A percentile compares a stretch with the other conserved stretches of the same genome.
phyloP scores from a whole-genome alignment of 2,329 filamentous ascomycete species.

The Didymellaceae sp. region DNA sequence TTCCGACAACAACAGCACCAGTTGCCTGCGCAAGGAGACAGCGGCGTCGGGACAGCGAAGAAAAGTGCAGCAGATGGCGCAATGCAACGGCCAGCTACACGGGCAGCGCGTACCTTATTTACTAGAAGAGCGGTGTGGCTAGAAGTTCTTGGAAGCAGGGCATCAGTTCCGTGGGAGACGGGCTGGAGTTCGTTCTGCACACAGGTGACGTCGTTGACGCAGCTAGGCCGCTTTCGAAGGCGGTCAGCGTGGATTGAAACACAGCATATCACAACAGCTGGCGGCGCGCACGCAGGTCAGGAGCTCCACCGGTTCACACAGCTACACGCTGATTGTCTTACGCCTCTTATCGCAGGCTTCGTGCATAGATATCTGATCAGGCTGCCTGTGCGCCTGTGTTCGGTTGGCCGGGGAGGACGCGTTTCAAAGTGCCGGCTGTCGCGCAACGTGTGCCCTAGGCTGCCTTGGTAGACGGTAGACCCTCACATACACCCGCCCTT shows the following conservation, averaged over 20 bases:
- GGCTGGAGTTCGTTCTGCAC: conserved; percentile 1
- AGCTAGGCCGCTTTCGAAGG: conserved; percentile 7
- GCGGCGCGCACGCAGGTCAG: conserved; percentile 12
- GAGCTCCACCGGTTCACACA: conserved; percentile 8
- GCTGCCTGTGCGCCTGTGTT: conserved; percentile 10
- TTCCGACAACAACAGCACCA: background rate
- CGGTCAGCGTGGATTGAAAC: conserved; percentile 1
- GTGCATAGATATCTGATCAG: background rate
- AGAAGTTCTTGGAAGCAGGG: conserved; percentile 10
- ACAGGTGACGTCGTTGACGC: conserved; percentile 10
- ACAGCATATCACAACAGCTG: conserved; percentile 1
- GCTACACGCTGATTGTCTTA: background rate
- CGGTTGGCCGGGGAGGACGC: background rate
- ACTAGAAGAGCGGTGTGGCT: conserved; percentile 14
- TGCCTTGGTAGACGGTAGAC: background rate
- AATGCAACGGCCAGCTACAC: background rate
- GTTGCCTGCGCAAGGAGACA: background rate
- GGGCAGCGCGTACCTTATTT: conserved; percentile 5
- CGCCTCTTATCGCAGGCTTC: background rate
- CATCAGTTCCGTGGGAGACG: conserved; percentile 11
- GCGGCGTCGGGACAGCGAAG: background rate
- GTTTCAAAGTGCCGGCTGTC: conserved; percentile 10
- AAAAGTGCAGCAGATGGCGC: background rate
- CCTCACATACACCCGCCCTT: conserved; percentile 10
- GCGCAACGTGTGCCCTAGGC: conserved; percentile 32